phyloP scores from a whole-genome alignment of 805 yeast genomes.

The Saturnispora serradocipensis region DNA sequence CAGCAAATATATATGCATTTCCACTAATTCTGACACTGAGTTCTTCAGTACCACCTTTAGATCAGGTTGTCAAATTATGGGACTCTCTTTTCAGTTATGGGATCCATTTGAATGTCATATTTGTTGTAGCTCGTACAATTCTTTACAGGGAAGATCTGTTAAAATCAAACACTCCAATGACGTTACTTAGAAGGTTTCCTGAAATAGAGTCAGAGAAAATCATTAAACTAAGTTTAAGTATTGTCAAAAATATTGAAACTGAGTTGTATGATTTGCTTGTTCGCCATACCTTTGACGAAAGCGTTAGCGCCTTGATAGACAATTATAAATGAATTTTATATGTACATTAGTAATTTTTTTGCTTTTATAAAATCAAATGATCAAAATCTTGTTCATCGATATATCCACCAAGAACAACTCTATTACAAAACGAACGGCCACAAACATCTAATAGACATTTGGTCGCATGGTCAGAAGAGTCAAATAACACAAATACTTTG shows the following conservation, averaged over 20 bases:
- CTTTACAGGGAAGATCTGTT: slow-evolving; percentile 58
- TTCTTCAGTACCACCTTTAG: slow-evolving; percentile 81
- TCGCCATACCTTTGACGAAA: slow-evolving; percentile 52
- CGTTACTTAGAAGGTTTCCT: slow-evolving; percentile 64
- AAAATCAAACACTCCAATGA: slow-evolving; percentile 60
- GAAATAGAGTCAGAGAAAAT: slow-evolving; percentile 61
- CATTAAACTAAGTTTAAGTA: slow-evolving; percentile 70
- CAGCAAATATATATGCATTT: slow-evolving; percentile 82
- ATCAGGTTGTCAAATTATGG: slow-evolving; percentile 73
- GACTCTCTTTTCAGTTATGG: slow-evolving; percentile 90
- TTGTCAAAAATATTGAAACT: slow-evolving; percentile 65
- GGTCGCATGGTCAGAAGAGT: slow-evolving; percentile 38
- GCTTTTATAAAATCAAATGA: not conserved
- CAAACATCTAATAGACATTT: slow-evolving; percentile 47
- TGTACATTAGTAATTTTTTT: not conserved
- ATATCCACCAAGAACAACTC: slow-evolving; percentile 59
- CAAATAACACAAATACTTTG: slow-evolving; percentile 60
- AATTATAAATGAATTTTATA: slow-evolving; percentile 11
- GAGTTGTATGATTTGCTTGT: slow-evolving; percentile 52
- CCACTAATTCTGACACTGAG: slow-evolving; percentile 75
- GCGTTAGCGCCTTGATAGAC: slow-evolving; percentile 23
- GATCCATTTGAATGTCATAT: slow-evolving; percentile 74
- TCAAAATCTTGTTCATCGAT: slow-evolving; percentile 53
- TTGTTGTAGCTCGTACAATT: slow-evolving; percentile 75
- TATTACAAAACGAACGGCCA: slow-evolving; percentile 58